Evolutionary conservation across 2,329 filamentous ascomycete genomes (phyloP).

Genomic region (Penicillium verrucosum): DNA sequence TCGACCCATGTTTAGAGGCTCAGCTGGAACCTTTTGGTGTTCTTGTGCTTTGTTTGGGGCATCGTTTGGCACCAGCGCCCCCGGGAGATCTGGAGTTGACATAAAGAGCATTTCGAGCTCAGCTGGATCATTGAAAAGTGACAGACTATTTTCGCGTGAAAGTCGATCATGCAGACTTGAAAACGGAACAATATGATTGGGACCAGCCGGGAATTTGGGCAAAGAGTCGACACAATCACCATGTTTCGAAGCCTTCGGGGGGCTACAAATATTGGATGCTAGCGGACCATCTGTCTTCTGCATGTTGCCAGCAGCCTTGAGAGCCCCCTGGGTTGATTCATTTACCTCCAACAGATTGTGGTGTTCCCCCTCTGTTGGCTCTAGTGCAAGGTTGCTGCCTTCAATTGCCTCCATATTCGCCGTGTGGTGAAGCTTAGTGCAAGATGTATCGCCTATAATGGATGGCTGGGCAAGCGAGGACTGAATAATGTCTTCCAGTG

Average conservation of each 20-base stretch:
- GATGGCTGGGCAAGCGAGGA: not conserved
- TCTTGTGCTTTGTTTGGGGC: not conserved
- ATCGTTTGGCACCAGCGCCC: not conserved
- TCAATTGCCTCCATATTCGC: not conserved
- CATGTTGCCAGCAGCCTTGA: not conserved
- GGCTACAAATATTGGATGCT: not conserved
- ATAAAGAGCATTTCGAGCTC: conserved; percentile 33
- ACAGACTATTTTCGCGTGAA: conserved; percentile 12
- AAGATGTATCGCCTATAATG: not conserved
- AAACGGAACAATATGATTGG: conserved; percentile 32
- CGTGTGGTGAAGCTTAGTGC: not conserved
- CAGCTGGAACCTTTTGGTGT: not conserved
- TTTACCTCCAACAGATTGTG: not conserved
- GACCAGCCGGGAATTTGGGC: conserved; percentile 4
- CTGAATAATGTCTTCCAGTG: conserved; percentile 19
- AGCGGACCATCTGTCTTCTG: not conserved
- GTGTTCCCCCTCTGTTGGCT: not conserved
- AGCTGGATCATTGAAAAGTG: conserved; percentile 20
- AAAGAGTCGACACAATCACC: not conserved
- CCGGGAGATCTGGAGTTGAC: conserved; percentile 9
- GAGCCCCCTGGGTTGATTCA: not conserved
- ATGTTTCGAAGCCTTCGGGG: not conserved
- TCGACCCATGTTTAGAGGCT: not conserved
- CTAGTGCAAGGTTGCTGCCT: not conserved
- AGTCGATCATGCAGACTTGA: conserved; percentile 27